Conservation (phyloP, 768 basidiomycete species). For the Termitomyces sp. region DNA sequence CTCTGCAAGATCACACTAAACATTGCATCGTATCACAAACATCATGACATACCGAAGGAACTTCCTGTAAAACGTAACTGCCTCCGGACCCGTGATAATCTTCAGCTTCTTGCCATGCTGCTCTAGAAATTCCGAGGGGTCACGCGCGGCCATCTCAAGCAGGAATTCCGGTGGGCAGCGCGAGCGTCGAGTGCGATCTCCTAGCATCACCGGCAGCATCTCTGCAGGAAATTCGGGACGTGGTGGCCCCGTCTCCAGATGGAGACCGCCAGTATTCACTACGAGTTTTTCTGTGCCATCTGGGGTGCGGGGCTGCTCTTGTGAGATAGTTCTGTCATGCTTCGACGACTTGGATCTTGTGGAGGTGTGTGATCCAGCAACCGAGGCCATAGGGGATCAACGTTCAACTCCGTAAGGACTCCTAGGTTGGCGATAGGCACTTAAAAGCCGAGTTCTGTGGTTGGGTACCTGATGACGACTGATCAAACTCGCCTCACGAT, state of each 20-base stretch:
- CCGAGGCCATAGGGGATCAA: conserved; percentile 12
- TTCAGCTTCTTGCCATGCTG: conserved; percentile 30
- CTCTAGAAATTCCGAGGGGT: conserved; percentile 21
- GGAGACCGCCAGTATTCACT: conserved; percentile 8
- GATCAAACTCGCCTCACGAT: conserved; percentile 20
- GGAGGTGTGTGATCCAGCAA: conserved; percentile 13
- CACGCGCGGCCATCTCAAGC: conserved; percentile 30
- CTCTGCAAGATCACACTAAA: conserved; percentile 4
- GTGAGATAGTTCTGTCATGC: conserved; percentile 2
- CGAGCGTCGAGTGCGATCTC: conserved; percentile 33
- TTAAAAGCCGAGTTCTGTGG: conserved; percentile 1
- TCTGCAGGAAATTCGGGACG: conserved; percentile 18
- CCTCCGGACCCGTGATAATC: conserved; percentile 36
- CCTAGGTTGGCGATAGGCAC: background rate
- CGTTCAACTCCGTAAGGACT: background rate
- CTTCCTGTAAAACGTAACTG: conserved; percentile 32
- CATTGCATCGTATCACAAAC: background rate
- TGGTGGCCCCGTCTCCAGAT: conserved; percentile 9
- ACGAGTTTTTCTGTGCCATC: conserved; percentile 11
- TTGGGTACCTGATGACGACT: background rate
- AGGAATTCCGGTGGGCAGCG: conserved; percentile 41
- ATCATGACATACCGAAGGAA: conserved; percentile 31
- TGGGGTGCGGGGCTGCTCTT: background rate
- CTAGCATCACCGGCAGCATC: conserved; percentile 25
- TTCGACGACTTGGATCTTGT: conserved; percentile 14